Evolutionary conservation across 1,284 basidiomycete genomes (phyloP).

Genomic region (Neolentinus lepideus): DNA sequence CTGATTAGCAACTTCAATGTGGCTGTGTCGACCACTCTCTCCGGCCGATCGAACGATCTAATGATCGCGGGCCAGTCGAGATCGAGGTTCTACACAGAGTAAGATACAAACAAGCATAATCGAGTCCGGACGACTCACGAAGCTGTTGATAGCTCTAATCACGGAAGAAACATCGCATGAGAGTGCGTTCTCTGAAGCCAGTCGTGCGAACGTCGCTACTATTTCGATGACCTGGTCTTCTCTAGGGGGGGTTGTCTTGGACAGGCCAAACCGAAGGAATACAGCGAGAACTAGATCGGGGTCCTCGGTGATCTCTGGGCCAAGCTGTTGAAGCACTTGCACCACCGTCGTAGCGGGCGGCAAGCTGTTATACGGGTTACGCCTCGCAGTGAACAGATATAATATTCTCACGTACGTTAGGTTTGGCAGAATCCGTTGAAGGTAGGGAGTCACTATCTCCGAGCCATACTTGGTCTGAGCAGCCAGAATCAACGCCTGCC

Average conservation of each 20-base stretch:
- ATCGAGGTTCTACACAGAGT: slow-evolving; percentile 39
- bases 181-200: slow-evolving; percentile 62
- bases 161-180: slow-evolving; percentile 75
- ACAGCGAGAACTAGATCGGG: slow-evolving; percentile 62
- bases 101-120: slow-evolving; percentile 8
- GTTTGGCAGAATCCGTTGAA: slow-evolving; percentile 51
- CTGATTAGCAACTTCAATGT: slow-evolving; percentile 78
- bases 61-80: slow-evolving; percentile 79
- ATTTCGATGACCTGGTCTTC: slow-evolving; percentile 66
- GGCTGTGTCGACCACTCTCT: slow-evolving; percentile 77
- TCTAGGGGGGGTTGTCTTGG: slow-evolving; percentile 59
- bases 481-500: slow-evolving; percentile 65
- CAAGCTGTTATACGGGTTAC: slow-evolving; percentile 36
- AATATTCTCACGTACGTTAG: slow-evolving; percentile 42
- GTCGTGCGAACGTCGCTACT: slow-evolving; percentile 54
- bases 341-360: slow-evolving; percentile 60
- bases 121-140: slow-evolving; percentile 40
- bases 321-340: slow-evolving; percentile 66
- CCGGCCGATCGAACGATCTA: slow-evolving; percentile 70
- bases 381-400: slow-evolving; percentile 8
- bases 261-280: slow-evolving; percentile 64
- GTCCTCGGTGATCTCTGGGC: slow-evolving; percentile 70
- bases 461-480: slow-evolving; percentile 70
- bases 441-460: slow-evolving; percentile 42
- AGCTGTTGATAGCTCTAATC: slow-evolving; percentile 60